Conservation (phyloP, 129 eudicot species). For the Apium graveolens region DNA sequence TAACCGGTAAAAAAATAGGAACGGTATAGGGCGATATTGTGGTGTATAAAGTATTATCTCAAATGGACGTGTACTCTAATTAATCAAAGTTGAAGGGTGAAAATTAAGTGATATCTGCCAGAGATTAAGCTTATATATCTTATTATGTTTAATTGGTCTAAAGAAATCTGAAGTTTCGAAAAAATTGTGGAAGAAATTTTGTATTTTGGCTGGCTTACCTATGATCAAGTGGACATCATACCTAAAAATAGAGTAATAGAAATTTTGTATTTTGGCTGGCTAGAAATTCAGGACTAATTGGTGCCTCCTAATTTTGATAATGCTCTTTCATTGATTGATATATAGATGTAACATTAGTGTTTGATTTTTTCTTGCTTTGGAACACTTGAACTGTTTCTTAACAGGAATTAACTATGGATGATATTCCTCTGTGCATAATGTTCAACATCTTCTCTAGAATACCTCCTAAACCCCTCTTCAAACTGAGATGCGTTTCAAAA, state of each 20-base stretch:
- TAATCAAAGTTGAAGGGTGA: background rate
- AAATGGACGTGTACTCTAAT: too few relatives aligned
- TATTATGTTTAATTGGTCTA: background rate
- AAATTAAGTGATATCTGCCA: background rate
- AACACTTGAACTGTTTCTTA: too few relatives aligned
- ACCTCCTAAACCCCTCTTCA: background rate
- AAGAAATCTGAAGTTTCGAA: background rate
- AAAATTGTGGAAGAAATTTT: background rate
- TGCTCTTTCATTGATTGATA: too few relatives aligned
- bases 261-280: background rate
- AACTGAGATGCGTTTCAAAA: background rate
- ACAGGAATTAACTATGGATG: background rate
- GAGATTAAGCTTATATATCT: background rate
- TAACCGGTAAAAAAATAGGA: too few relatives aligned
- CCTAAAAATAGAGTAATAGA: background rate
- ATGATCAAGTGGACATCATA: background rate
- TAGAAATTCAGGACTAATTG: background rate
- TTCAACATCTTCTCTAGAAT: background rate
- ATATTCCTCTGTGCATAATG: background rate
- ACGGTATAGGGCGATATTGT: too few relatives aligned
- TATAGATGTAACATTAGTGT: background rate
- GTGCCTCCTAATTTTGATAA: too few relatives aligned
- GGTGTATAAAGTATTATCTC: too few relatives aligned
- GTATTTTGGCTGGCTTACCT: background rate
- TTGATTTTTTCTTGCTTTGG: background rate